Conservation (phyloP, 169 alveolate genomes). For the Plasmodium cynomolgi region DNA sequence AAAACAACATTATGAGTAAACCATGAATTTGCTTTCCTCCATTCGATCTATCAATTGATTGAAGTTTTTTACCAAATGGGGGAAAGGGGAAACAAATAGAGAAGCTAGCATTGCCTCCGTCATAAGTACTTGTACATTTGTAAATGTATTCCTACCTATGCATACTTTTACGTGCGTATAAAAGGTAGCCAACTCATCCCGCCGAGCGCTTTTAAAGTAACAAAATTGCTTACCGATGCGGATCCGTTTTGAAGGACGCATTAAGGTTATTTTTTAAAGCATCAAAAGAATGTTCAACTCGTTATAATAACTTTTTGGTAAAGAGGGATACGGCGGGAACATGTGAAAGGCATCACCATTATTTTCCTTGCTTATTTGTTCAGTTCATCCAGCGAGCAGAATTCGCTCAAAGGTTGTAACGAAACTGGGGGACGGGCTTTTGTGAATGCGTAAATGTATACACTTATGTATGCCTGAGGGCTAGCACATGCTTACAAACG, state of each 20-base stretch:
- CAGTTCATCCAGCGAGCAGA: background rate
- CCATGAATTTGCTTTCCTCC: background rate
- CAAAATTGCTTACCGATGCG: background rate
- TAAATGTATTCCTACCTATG: background rate
- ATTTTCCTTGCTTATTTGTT: background rate
- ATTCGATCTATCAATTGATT: background rate
- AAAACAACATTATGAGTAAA: background rate
- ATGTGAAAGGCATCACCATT: background rate
- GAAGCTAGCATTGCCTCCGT: background rate
- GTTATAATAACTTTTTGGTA: background rate
- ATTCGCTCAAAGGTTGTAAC: background rate
- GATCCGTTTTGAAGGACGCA: background rate
- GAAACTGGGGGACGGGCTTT: background rate
- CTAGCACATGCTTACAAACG: background rate
- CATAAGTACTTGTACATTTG: background rate
- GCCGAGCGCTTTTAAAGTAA: background rate
- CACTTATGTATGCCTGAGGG: conserved; percentile 2
- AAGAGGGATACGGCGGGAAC: background rate
- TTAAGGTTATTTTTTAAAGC: background rate
- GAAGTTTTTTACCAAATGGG: background rate
- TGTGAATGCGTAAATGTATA: background rate
- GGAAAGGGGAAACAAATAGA: background rate
- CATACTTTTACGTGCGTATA: background rate
- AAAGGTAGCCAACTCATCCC: background rate
- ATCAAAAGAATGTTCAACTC: background rate